Percentiles rank a stretch among this genome's conserved stretches.
phyloP scores from a whole-genome alignment of 768 basidiomycete species.

The Tephrocybe rancida region DNA sequence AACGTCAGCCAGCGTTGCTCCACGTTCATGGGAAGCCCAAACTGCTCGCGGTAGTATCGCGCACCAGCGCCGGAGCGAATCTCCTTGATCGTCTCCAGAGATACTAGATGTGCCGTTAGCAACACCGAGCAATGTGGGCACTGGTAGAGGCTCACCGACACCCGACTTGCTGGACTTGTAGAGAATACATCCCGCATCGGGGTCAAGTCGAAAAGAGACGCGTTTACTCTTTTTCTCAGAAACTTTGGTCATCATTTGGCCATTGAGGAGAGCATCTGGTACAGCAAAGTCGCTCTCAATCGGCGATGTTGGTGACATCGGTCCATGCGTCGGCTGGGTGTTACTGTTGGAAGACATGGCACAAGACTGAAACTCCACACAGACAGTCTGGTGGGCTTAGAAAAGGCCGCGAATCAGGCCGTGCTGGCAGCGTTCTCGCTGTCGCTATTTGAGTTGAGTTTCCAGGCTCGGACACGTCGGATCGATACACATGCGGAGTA shows the following conservation, averaged over 20 bases:
- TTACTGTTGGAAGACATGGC: no score
- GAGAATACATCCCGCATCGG: slow-evolving; percentile 74
- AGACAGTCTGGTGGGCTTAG: no score
- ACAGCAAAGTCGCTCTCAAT: slow-evolving; percentile 10
- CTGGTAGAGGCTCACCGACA: slow-evolving; percentile 62
- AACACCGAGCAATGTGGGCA: no score
- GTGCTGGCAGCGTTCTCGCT: no score
- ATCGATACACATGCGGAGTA: no score
- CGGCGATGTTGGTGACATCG: background rate
- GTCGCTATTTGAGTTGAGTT: no score
- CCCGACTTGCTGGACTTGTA: slow-evolving; percentile 69
- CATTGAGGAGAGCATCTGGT: slow-evolving; percentile 26
- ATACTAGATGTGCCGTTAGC: slow-evolving; percentile 49
- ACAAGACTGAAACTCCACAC: no score
- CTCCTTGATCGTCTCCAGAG: slow-evolving; percentile 87
- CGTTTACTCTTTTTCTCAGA: slow-evolving; percentile 73
- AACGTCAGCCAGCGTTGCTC: slow-evolving; percentile 84
- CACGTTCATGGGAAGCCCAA: slow-evolving; percentile 60
- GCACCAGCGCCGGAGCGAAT: slow-evolving; percentile 76
- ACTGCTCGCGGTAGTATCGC: slow-evolving; percentile 70
- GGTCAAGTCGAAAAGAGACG: slow-evolving; percentile 68
- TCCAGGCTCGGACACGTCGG: no score
- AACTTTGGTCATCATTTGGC: slow-evolving; percentile 80
- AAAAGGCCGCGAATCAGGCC: no score
- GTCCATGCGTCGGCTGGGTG: no score